Evolutionary conservation across 2,329 filamentous ascomycete genomes (phyloP), one percentile per base, ranked within the genome.

Genomic region (Epichloe amarillans): DNA sequence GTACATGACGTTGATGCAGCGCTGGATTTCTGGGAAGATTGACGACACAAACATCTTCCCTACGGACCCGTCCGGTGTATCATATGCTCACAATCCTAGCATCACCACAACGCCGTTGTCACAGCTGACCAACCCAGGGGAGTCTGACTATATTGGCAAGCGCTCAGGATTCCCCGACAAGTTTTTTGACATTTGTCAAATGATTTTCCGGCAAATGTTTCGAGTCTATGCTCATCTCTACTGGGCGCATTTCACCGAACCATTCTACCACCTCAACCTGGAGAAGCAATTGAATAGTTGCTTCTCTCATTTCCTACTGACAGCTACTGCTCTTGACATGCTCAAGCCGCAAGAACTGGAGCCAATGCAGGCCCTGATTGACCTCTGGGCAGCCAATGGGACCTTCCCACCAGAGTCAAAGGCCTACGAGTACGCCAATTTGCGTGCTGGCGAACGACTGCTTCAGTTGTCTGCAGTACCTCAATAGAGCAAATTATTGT

Each of bases 181-280:
- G 57, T 97, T 96, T 67, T 76, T 91, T 60, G 81, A 84, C 54
- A 89, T 95, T 59, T 93, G 91, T 73, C 89, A 94, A 73, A 84
- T 84, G 57, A 93, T 96, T 62, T 91, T 96, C 73, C 86, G 90
- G 61, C 93, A 96, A 70, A 97, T 98, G 85, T 97, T 98, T 76
- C 86, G 93, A 53, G 91, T 96, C 59, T 98, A 98, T 64, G 85
- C 93, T 46, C 93, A 98, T 69, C 82, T 98, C 54, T 98, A 98
- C 74, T 96, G 95, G 79, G 88, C 90, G 52, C 93, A 98, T 69
- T 98, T 88, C 68, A 72, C 83, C 54, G 85, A 88, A 58, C 86
- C 85, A 5, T 88, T 89, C 68, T 91, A 88, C 69, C 84, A 90
- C 66, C 76, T 91, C 57, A 88, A 86, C 70, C 72, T 86, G 10